Evolutionary conservation across 257 asterid species (phyloP).

Genomic region (Lycium ferocissimum): DNA sequence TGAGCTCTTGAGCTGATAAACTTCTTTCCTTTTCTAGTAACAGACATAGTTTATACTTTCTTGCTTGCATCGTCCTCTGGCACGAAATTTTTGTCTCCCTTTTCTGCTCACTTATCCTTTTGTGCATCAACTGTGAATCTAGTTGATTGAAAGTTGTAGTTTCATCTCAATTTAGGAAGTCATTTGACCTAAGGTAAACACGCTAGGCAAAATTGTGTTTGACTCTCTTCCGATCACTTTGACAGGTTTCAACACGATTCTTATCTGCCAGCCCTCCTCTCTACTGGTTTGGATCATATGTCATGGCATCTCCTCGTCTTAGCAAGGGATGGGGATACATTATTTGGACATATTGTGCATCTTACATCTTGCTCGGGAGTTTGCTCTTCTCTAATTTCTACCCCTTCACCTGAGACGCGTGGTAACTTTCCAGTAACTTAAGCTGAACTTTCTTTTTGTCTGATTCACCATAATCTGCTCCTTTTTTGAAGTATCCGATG

Average conservation of each 20-base stretch:
- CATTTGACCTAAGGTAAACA: neutral
- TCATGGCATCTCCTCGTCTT: constrained; percentile 49
- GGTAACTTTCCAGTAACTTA: neutral
- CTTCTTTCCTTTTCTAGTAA: neutral
- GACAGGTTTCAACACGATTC: constrained; percentile 91
- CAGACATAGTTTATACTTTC: neutral
- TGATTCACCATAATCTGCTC: constrained; percentile 6
- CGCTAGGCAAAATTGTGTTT: neutral
- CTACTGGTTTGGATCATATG: constrained; percentile 82
- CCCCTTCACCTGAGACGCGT: constrained; percentile 75
- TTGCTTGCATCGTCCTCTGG: neutral
- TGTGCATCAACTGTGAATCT: neutral
- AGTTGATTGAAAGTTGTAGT: constrained; percentile 16
- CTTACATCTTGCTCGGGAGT: constrained; percentile 80
- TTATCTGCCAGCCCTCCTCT: constrained; percentile 83
- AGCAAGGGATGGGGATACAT: constrained; percentile 72
- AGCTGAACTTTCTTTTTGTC: neutral
- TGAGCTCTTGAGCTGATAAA: neutral
- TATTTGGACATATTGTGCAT: constrained; percentile 79
- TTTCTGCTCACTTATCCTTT: no score
- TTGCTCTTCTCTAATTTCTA: constrained; percentile 92
- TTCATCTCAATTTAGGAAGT: neutral
- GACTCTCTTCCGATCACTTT: constrained; percentile 3
- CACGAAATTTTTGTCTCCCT: neutral
- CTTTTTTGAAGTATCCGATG: neutral